A percentile compares a stretch with the other conserved stretches of the same genome.
Evolutionary conservation across 768 basidiomycete species (phyloP).

Genomic region (Naganishia vishniacii): DNA sequence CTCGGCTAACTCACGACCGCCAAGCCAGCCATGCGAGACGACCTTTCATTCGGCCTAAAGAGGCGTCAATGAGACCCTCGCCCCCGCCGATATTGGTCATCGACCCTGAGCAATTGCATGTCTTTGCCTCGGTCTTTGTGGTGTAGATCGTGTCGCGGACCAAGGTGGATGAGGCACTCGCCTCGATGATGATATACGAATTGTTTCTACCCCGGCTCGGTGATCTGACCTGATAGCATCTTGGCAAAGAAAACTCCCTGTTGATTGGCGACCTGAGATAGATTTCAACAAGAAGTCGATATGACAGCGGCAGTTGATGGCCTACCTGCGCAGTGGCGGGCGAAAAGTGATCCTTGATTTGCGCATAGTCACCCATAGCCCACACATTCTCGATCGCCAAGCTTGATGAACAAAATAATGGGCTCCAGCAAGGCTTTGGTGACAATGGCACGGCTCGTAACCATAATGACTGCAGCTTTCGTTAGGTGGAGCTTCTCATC

Average conservation of each 20-base stretch:
- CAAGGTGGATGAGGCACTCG: background rate
- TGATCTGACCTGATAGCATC: constrained; percentile 30
- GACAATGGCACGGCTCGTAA: no score
- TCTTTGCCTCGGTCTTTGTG: background rate
- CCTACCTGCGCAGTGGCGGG: constrained; percentile 77
- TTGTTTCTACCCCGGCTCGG: background rate
- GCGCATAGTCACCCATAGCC: constrained; percentile 74
- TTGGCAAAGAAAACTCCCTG: constrained; percentile 33
- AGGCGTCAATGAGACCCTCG: constrained; percentile 17
- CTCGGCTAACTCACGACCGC: constrained; percentile 22
- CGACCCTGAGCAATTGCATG: constrained; percentile 26
- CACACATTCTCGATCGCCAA: constrained; percentile 62
- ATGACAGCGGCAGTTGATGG: background rate
- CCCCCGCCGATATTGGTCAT: constrained; percentile 48
- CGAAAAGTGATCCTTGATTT: constrained; percentile 55
- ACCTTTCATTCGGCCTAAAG: constrained; percentile 18
- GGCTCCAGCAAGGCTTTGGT: no score
- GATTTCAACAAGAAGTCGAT: background rate
- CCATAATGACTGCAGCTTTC: no score
- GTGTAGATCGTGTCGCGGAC: background rate
- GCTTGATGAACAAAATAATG: constrained; percentile 58
- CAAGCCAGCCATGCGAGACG: constrained; percentile 23
- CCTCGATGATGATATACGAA: constrained; percentile 26
- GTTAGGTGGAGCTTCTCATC: no score
- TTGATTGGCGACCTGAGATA: constrained; percentile 22